Conservation (phyloP, 78 protist genomes). For the Paratrimastix pyriformis region DNA sequence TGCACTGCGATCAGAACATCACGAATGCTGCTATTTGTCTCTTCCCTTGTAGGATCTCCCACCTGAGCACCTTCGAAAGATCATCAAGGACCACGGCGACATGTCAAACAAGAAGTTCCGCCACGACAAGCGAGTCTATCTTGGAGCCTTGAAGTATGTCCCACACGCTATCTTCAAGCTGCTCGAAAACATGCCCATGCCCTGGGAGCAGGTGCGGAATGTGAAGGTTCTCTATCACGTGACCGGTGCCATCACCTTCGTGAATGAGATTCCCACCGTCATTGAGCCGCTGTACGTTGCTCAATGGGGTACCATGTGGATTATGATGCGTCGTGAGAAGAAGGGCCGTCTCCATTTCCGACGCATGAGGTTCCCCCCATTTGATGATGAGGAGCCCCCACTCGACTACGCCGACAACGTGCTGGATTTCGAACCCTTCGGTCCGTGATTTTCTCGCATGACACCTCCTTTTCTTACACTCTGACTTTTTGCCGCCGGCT, state of each 20-base stretch:
- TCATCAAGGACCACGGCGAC: constrained; percentile 97
- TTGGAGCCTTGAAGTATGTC: constrained; percentile 95
- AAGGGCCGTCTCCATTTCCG: constrained; percentile 92
- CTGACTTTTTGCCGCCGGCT: not conserved
- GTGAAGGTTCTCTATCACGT: constrained; percentile 89
- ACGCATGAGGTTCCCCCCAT: constrained; percentile 90
- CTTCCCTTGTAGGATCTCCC: constrained; percentile 72
- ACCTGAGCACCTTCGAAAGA: constrained; percentile 92
- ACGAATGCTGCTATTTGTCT: not conserved
- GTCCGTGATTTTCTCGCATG: no score
- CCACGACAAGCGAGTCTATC: constrained; percentile 91
- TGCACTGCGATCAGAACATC: not conserved
- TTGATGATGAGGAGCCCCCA: constrained; percentile 95
- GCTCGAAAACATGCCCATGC: constrained; percentile 99
- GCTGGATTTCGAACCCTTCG: constrained; percentile 87
- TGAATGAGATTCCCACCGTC: constrained; percentile 93
- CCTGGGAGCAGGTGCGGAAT: constrained; percentile 84
- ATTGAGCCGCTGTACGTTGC: constrained; percentile 94
- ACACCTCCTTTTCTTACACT: not conserved
- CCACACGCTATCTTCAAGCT: constrained; percentile 97
- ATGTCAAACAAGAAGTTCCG: constrained; percentile 80
- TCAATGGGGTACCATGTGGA: constrained; percentile 99
- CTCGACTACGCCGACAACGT: constrained; percentile 95
- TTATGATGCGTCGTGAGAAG: constrained; percentile 96
- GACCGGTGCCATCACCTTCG: constrained; percentile 98